phyloP scores from a whole-genome alignment of 495 filamentous ascomycete species.

The Durotheca rogersii region DNA sequence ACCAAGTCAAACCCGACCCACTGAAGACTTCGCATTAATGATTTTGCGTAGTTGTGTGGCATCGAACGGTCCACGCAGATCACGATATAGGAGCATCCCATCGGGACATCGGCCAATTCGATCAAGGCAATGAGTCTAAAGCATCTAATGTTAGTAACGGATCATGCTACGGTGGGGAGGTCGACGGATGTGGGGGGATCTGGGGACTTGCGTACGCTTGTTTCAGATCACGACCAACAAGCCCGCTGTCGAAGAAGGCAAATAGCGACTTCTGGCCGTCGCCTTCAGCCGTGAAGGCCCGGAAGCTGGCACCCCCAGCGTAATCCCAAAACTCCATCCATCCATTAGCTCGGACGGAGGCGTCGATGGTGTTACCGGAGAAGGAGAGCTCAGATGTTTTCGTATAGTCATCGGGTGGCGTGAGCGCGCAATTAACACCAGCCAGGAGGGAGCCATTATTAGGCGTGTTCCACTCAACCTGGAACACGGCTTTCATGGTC shows the following conservation, averaged over 20 bases:
- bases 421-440: conserved; percentile 57
- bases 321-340: conserved; percentile 91
- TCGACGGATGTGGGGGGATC: too few relatives aligned
- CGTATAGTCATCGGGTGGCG: conserved; percentile 46
- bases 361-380: conserved; percentile 6
- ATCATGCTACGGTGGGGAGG: conserved; percentile 2
- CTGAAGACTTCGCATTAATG: conserved; percentile 74
- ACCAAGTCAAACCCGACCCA: conserved; percentile 90
- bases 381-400: conserved; percentile 23
- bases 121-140: conserved; percentile 83
- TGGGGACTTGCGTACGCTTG: conserved; percentile 68
- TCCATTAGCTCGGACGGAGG: conserved; percentile 37
- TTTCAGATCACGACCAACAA: conserved; percentile 75
- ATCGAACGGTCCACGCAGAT: conserved; percentile 73
- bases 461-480: conserved; percentile 84
- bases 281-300: conserved; percentile 72
- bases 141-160: conserved; percentile 22
- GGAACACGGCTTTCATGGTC: conserved; percentile 85
- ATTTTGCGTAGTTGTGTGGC: conserved; percentile 57
- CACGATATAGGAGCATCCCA: conserved; percentile 74
- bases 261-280: conserved; percentile 72
- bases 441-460: conserved; percentile 72
- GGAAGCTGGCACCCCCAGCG: conserved; percentile 73
- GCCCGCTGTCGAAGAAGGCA: conserved; percentile 76
- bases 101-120: conserved; percentile 73